Percentiles rank a stretch among this genome's conserved stretches.
Evolutionary conservation across 805 yeast genomes (phyloP).

Genomic region (Wickerhamomyces rabaulensis): DNA sequence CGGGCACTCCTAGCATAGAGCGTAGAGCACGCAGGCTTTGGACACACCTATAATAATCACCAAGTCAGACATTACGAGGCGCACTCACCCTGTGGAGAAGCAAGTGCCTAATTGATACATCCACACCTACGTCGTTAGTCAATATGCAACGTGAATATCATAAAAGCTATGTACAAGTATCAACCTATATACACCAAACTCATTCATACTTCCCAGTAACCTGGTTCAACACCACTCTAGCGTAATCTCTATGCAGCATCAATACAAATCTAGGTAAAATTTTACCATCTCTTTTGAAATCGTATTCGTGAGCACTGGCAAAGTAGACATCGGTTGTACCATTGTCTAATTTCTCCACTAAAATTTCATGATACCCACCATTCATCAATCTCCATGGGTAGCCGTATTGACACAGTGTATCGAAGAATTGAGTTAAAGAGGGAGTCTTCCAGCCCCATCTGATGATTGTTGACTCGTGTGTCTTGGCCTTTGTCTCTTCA

Average conservation of each 20-base stretch:
- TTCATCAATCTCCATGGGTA: slow-evolving; percentile 25
- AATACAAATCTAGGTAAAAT: slow-evolving; percentile 14
- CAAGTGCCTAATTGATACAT: no score
- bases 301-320: slow-evolving; percentile 17
- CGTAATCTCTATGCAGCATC: slow-evolving; percentile 16
- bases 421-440: slow-evolving; percentile 7
- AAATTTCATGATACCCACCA: slow-evolving; percentile 20
- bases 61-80: no score
- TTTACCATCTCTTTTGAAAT: slow-evolving; percentile 21
- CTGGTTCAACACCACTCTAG: slow-evolving; percentile 10
- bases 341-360: slow-evolving; percentile 6
- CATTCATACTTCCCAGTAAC: background rate
- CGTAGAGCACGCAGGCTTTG: no score
- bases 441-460: slow-evolving; percentile 4
- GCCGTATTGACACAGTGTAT: slow-evolving; percentile 16
- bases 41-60: no score
- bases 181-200: background rate
- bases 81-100: no score
- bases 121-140: background rate
- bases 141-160: background rate
- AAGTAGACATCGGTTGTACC: slow-evolving; percentile 16
- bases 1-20: no score
- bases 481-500: background rate
- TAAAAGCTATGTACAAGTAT: background rate
- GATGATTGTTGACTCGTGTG: slow-evolving; percentile 1